Evolutionary conservation across 306 rosid genomes (phyloP), one percentile per base, ranked within the genome.

Genomic region (Sindora glabra): DNA sequence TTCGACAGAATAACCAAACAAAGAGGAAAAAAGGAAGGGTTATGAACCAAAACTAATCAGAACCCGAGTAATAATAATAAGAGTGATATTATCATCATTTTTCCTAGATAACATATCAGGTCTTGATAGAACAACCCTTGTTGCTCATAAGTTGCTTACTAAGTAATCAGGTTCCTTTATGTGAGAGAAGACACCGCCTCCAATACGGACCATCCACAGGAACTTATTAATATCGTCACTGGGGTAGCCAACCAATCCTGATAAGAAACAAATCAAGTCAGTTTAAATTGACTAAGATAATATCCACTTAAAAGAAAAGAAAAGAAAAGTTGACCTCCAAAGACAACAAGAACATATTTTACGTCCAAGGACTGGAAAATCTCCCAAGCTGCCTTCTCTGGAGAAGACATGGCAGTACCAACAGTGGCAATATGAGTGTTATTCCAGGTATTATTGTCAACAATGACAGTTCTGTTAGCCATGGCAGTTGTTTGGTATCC

Each of bases 371-470:
- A 94, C 48, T 89, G 69, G 71, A 89, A 94, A 72, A 94, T 94
- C 82, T 94, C 99, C 99, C 99, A 94, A 63, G 99, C 99, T 14
- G 90, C 87, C 89, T 86, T 94, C 77, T 94, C 99, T 3, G 99
- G 99, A 62, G 99, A 94, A 75, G 99, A 94, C 99, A 94, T 94
- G 26, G 99, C 99, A 73, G 99, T 94, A 44, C 99, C 99, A 51
- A 94, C 99, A 7, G 99, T 94, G 22, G 99, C 99, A 72, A 94
- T 94, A 75, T 94, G 99, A 11, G 99, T 94, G 86, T 94, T 94
- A 79, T 94, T 94, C 99, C 99, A 94, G 56, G 99, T 94, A 67
- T 94, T 94, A 58, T 94, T 94, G 83, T 94, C 99, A 55, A 94
- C 99, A 59, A 94, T 94, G 77, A 94, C 99, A 26, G 99, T 94